Percentiles rank a stretch among this genome's conserved stretches.
These are phyloP conservation scores for Ustanciosporium gigantosporum DNA, from an alignment of 1,284 basidiomycete species.

Conservation along the genomic window DNA sequence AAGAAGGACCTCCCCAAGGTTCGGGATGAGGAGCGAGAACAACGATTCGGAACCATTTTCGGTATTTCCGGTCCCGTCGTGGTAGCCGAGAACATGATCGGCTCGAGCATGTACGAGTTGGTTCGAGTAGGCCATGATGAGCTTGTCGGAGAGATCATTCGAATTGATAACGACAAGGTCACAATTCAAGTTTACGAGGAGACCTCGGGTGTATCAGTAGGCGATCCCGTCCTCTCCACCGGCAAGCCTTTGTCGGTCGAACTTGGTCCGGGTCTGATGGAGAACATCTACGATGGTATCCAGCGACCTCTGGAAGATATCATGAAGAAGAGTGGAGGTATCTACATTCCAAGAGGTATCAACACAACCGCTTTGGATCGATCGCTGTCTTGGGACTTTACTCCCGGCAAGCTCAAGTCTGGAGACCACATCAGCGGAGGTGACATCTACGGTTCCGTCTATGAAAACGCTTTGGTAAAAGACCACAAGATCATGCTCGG, in stretches of 20 bases:
- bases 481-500: conserved; percentile 97
- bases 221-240: conserved; percentile 94
- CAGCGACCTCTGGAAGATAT: conserved; percentile 72
- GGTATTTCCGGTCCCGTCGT: conserved; percentile 61
- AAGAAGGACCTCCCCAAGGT: conserved; percentile 59
- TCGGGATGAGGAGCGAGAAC: conserved; percentile 58
- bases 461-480: conserved; percentile 93
- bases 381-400: conserved; percentile 91
- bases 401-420: conserved; percentile 71
- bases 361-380: conserved; percentile 95
- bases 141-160: conserved; percentile 60
- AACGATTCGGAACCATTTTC: conserved; percentile 51
- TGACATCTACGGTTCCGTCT: conserved; percentile 92
- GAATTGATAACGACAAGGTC: conserved; percentile 64
- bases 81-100: conserved; percentile 60
- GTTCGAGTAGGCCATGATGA: conserved; percentile 60
- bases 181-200: conserved; percentile 99
- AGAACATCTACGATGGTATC: conserved; percentile 83
- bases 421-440: conserved; percentile 97
- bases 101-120: conserved; percentile 60
- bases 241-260: conserved; percentile 98
- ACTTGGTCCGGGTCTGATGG: conserved; percentile 95
- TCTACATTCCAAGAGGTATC: conserved; percentile 92
- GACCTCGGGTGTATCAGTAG: conserved; percentile 79
- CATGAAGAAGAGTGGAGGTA: conserved; percentile 92